Evolutionary conservation across 2,329 filamentous ascomycete species (phyloP).

Genomic region (Cladosporium sp.): DNA sequence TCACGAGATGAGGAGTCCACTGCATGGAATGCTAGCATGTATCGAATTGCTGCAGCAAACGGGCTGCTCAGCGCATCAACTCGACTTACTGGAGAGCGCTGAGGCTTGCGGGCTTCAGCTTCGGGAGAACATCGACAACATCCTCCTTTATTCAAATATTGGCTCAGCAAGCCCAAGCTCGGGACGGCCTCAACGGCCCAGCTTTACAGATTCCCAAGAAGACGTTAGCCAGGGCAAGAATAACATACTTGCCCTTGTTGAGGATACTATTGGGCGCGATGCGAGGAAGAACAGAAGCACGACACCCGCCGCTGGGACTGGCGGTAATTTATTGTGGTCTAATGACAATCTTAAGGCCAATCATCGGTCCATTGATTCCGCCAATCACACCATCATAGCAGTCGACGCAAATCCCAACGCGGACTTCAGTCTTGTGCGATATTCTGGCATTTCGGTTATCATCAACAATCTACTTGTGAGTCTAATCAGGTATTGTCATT

Average conservation of each 20-base stretch:
- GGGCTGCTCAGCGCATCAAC: constrained; percentile 17
- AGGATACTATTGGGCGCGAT: constrained; percentile 32
- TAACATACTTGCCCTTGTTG: constrained; percentile 43
- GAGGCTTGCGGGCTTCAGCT: constrained; percentile 37
- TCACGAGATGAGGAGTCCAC: constrained; percentile 33
- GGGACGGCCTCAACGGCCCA: constrained; percentile 21
- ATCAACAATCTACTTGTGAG: constrained; percentile 11
- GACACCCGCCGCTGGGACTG: constrained; percentile 11
- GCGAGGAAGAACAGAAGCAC: constrained; percentile 14
- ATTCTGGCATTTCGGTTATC: constrained; percentile 4
- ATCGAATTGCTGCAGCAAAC: constrained; percentile 37
- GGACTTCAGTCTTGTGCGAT: not conserved
- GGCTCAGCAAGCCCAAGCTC: constrained; percentile 16
- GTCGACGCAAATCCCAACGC: constrained; percentile 6
- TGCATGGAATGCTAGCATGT: constrained; percentile 25
- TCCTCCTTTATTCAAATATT: constrained; percentile 40
- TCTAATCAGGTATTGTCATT: not conserved
- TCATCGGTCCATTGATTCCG: not conserved
- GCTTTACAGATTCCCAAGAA: constrained; percentile 29
- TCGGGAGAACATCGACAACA: constrained; percentile 39
- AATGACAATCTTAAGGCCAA: not conserved
- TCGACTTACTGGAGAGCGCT: constrained; percentile 21
- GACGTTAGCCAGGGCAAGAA: constrained; percentile 41
- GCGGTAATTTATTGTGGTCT: not conserved
- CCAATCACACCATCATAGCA: not conserved